These are phyloP conservation scores for Fusarium xylarioides DNA, from an alignment of 2,329 filamentous ascomycete genomes.

Conservation along the genomic window DNA sequence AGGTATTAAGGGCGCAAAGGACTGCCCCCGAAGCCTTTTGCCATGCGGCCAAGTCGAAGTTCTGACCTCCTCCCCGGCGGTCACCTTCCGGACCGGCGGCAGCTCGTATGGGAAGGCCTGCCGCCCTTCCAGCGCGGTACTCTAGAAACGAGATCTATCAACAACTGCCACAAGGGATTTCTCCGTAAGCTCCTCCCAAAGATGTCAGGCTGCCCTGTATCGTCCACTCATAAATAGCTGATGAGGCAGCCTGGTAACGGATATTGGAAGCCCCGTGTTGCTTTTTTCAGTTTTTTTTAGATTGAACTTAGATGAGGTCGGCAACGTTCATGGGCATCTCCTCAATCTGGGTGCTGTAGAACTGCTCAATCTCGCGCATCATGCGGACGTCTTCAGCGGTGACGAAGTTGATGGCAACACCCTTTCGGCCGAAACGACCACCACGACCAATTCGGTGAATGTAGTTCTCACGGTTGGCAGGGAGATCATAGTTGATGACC, in stretches of 20 bases:
- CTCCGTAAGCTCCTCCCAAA: constrained; percentile 44
- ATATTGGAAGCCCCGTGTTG: constrained; percentile 36
- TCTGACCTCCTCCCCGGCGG: constrained; percentile 43
- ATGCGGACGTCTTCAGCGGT: constrained; percentile 99
- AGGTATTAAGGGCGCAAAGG: constrained; percentile 51
- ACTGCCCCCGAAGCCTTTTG: constrained; percentile 50
- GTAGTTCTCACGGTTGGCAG: constrained; percentile 99
- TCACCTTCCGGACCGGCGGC: constrained; percentile 45
- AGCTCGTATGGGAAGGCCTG: constrained; percentile 13
- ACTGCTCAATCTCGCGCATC: constrained; percentile 99
- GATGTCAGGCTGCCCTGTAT: constrained; percentile 43
- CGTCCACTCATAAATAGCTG: constrained; percentile 31
- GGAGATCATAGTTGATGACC: constrained; percentile 99
- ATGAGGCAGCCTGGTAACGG: constrained; percentile 37
- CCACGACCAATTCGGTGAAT: constrained; percentile 99
- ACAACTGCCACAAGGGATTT: constrained; percentile 50
- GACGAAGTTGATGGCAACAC: constrained; percentile 99
- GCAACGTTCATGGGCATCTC: constrained; percentile 99
- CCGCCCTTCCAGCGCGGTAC: constrained; percentile 41
- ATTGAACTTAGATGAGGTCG: constrained; percentile 71
- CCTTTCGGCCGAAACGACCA: constrained; percentile 99
- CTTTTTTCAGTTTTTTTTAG: constrained; percentile 33
- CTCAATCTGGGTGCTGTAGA: constrained; percentile 99
- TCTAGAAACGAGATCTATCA: constrained; percentile 55
- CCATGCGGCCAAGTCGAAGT: constrained; percentile 46